These are phyloP conservation scores for Arthrobotrys sphaeroides DNA, from an alignment of 2,329 filamentous ascomycete genomes.

Conservation along the genomic window DNA sequence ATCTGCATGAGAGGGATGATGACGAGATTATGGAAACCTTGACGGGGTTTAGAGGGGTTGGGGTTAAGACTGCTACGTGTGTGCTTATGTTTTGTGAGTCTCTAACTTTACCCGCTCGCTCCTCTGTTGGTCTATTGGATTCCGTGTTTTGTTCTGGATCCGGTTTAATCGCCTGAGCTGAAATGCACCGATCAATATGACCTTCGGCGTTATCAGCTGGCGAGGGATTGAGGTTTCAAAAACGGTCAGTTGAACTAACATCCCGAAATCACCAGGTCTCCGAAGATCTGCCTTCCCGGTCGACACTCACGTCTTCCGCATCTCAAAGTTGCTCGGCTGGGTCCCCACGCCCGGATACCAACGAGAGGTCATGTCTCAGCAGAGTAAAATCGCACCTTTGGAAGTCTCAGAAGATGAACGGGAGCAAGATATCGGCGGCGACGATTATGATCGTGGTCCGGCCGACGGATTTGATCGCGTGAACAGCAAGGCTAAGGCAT, in stretches of 20 bases:
- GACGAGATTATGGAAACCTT: constrained; percentile 66
- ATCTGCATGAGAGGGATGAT: constrained; percentile 63
- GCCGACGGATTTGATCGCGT: constrained; percentile 3
- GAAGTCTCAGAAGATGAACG: constrained; percentile 8
- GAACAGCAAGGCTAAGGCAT: not conserved
- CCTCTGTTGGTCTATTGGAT: not conserved
- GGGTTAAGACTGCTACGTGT: constrained; percentile 68
- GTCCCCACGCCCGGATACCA: constrained; percentile 59
- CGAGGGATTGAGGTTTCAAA: not conserved
- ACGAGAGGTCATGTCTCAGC: constrained; percentile 22
- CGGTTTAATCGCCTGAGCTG: not conserved
- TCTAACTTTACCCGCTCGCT: not conserved
- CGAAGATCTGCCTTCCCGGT: constrained; percentile 66
- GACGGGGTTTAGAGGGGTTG: constrained; percentile 66
- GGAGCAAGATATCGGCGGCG: not conserved
- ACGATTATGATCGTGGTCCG: not conserved
- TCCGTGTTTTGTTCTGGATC: not conserved
- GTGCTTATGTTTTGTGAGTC: constrained; percentile 66
- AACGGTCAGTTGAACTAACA: constrained; percentile 3
- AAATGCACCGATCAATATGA: not conserved
- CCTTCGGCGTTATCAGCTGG: not conserved
- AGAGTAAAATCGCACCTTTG: constrained; percentile 27
- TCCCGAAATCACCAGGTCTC: constrained; percentile 58
- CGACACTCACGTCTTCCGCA: constrained; percentile 67
- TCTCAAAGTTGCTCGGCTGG: constrained; percentile 66